Evolutionary conservation across 2,329 filamentous ascomycete genomes (phyloP).

Genomic region (Aspergillus fischeri): DNA sequence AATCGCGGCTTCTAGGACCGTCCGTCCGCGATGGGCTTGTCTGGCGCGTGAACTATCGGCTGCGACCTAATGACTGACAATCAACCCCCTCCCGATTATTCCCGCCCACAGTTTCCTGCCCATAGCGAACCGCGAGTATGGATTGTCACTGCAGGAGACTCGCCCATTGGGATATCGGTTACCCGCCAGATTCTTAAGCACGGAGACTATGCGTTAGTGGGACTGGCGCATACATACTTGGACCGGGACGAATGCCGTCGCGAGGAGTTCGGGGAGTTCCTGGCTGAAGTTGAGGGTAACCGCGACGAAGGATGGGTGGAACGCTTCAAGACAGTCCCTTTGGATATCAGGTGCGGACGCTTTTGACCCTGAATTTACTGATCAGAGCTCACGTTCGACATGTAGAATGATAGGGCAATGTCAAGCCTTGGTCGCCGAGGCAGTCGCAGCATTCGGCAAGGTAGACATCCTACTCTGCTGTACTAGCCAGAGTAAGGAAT

Average conservation of each 20-base stretch:
- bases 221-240: constrained; percentile 72
- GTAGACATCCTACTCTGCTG: constrained; percentile 90
- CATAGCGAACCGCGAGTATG: constrained; percentile 75
- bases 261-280: constrained; percentile 73
- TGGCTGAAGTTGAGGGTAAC: constrained; percentile 57
- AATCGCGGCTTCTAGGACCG: not conserved
- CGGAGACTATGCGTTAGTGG: constrained; percentile 85
- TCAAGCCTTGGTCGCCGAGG: constrained; percentile 81
- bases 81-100: constrained; percentile 27
- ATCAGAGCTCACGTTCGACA: constrained; percentile 10
- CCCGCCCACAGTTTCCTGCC: constrained; percentile 51
- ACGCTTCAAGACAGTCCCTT: constrained; percentile 60
- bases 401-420: constrained; percentile 62
- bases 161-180: constrained; percentile 77
- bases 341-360: constrained; percentile 51
- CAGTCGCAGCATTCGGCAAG: constrained; percentile 75
- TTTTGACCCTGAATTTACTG: not conserved
- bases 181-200: constrained; percentile 79
- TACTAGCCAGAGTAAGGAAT: constrained; percentile 69
- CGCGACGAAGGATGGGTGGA: constrained; percentile 76
- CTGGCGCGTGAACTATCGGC: constrained; percentile 17
- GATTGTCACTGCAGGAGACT: constrained; percentile 84
- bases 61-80: constrained; percentile 35
- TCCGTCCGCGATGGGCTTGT: constrained; percentile 26
- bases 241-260: constrained; percentile 69